Evolutionary conservation across 352 stramenopile species (phyloP), one percentile per base, ranked within the genome.

Genomic region (Pythium pectinolyticum): DNA sequence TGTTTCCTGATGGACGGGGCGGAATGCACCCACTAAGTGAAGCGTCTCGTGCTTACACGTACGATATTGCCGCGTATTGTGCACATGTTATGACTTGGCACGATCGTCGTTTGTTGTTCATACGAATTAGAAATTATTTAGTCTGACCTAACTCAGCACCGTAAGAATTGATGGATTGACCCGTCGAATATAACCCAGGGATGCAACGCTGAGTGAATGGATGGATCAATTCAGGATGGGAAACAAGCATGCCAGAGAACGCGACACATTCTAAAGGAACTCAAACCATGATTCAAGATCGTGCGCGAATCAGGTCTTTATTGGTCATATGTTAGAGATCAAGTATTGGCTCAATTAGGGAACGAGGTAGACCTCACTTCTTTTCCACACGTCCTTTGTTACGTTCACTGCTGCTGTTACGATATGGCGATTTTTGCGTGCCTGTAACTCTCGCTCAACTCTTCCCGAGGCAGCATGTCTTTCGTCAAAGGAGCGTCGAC

Each of bases 341-440:
- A 69, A n/a, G 15, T 73, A 15, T 61, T 66, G 41, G 54, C 12
- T 15, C 32, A 69, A 22, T 58, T 68, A 20, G 66, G 59, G 2
- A 72, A 68, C 28, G 35, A 32, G 17, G 59, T 59, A 24, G 24
- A 75, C 0, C 32, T 41, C 2, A 64, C 40, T 14, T 49, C 56
- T 6, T 73, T 41, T n/a, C 61, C 58, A 7, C n/a, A 68, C 55
- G 6, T 68, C 55, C 51, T 48, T 77, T 56, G 51, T 72, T 31
- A 70, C 70, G 1, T 15, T 77, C 0, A 77, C 66, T 49, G 70
- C 66, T n/a, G 66, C 66, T 1, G 67, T 75, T 17, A 73, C 63
- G 0, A 41, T 67, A 0, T 78, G 70, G 60, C 67, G 57, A 4
- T 69, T 75, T n/a, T 59, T 67, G 46, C 27, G 55, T 17, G 66